A percentile compares a stretch with the other conserved stretches of the same genome.
These are phyloP conservation scores for Metschnikowia baotianmanensis DNA, from an alignment of 805 yeast species.

Conservation along the genomic window DNA sequence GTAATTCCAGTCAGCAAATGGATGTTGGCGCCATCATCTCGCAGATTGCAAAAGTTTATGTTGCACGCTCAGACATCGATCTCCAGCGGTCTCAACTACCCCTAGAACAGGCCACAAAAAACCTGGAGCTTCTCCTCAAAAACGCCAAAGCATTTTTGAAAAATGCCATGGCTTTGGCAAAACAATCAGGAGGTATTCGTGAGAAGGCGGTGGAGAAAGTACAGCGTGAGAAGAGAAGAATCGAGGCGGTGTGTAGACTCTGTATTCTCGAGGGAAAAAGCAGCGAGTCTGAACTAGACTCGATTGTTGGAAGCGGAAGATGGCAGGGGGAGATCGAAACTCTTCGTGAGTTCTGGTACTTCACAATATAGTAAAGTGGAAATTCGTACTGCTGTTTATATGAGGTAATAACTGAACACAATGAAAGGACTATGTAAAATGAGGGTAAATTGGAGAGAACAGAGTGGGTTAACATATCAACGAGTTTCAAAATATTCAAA, in stretches of 20 bases:
- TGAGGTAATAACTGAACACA: too few relatives aligned
- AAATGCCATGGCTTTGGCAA: constrained; percentile 45
- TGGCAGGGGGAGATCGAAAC: constrained; percentile 32
- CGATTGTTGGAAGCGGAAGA: constrained; percentile 26
- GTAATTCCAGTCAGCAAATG: constrained; percentile 10
- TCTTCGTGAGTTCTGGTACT: constrained; percentile 28
- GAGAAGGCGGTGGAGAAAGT: constrained; percentile 46
- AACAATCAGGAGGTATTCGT: constrained; percentile 49
- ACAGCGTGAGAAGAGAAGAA: constrained; percentile 38
- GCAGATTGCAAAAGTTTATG: constrained; percentile 41
- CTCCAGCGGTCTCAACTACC: constrained; percentile 43
- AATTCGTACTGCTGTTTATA: too few relatives aligned
- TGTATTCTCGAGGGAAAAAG: constrained; percentile 40
- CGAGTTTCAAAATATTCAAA: too few relatives aligned
- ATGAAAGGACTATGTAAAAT: too few relatives aligned
- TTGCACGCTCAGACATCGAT: constrained; percentile 55
- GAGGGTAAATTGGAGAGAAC: too few relatives aligned
- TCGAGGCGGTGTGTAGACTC: constrained; percentile 46
- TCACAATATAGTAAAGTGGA: too few relatives aligned
- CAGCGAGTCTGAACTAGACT: constrained; percentile 6
- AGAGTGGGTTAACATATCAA: too few relatives aligned
- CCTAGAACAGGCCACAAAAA: constrained; percentile 29
- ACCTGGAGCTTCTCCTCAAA: constrained; percentile 28
- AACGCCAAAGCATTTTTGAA: constrained; percentile 45
- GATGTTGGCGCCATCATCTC: constrained; percentile 33